These are phyloP conservation scores for Helotiales sp. DNA, from an alignment of 2,329 filamentous ascomycete species.

Conservation along the genomic window DNA sequence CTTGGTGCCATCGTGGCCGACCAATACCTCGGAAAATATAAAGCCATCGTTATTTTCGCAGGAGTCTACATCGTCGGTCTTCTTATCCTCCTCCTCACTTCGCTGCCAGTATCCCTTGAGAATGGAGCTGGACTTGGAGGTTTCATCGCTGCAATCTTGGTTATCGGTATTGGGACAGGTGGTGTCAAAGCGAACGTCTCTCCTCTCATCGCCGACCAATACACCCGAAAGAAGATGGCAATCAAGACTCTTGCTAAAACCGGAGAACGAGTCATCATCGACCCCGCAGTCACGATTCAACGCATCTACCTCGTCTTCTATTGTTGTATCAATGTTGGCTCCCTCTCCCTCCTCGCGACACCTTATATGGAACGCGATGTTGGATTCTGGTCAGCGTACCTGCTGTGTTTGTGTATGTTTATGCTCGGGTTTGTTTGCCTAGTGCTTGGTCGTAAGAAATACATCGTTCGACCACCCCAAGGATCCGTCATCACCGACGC, in stretches of 20 bases:
- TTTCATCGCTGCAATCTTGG: conserved; percentile 51
- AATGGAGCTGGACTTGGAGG: conserved; percentile 47
- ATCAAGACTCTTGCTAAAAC: conserved; percentile 45
- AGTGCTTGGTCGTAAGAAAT: conserved; percentile 54
- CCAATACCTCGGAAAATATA: conserved; percentile 60
- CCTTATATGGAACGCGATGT: conserved; percentile 44
- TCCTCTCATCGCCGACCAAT: conserved; percentile 61
- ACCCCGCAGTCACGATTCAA: conserved; percentile 57
- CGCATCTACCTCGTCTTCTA: conserved; percentile 55
- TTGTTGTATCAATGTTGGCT: conserved; percentile 67
- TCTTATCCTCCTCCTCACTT: conserved; percentile 53
- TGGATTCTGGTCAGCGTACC: conserved; percentile 51
- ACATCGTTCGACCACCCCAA: conserved; percentile 54
- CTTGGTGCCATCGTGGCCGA: conserved; percentile 50
- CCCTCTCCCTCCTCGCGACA: conserved; percentile 45
- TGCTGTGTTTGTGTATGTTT: conserved; percentile 51
- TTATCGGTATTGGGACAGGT: conserved; percentile 46
- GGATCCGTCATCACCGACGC: conserved; percentile 66
- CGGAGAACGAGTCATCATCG: conserved; percentile 60
- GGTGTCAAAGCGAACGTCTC: conserved; percentile 68
- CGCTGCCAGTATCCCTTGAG: conserved; percentile 47
- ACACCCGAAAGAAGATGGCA: conserved; percentile 42
- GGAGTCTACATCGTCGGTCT: conserved; percentile 52
- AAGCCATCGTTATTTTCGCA: conserved; percentile 55
- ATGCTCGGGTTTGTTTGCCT: conserved; percentile 51